Conservation (phyloP, 2,329 filamentous ascomycete species). For the Fusarium odoratissimum region DNA sequence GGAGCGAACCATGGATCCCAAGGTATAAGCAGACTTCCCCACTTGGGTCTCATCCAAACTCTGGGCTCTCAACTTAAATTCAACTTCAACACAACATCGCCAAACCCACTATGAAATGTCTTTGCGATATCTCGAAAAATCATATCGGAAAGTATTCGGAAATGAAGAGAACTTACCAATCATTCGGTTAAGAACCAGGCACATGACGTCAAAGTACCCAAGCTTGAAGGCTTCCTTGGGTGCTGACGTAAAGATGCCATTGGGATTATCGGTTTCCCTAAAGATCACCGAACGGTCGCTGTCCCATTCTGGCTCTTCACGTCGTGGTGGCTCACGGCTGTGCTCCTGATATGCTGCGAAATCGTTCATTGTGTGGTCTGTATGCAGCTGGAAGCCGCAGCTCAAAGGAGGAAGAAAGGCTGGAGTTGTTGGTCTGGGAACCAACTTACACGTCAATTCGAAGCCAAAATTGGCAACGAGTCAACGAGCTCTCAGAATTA, state of each 20-base stretch:
- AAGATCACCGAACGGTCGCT: slow-evolving; percentile 36
- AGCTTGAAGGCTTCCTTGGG: slow-evolving; percentile 51
- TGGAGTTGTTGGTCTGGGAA: not conserved
- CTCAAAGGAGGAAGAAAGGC: not conserved
- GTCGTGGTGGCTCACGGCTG: slow-evolving; percentile 1
- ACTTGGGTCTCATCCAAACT: slow-evolving; percentile 31
- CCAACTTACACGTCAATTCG: not conserved
- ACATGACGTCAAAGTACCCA: slow-evolving; percentile 52
- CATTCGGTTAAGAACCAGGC: slow-evolving; percentile 52
- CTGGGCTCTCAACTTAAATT: slow-evolving; percentile 28
- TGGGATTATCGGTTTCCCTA: slow-evolving; percentile 34
- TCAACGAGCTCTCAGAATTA: not conserved
- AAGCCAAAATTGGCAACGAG: slow-evolving; percentile 14
- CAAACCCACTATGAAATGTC: not conserved
- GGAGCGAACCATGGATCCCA: slow-evolving; percentile 23
- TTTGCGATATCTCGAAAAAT: not conserved
- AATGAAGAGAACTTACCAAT: slow-evolving; percentile 47
- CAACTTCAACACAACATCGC: slow-evolving; percentile 36
- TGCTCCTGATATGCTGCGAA: slow-evolving; percentile 39
- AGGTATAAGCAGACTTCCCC: slow-evolving; percentile 27
- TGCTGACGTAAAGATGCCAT: slow-evolving; percentile 49
- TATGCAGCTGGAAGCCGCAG: not conserved
- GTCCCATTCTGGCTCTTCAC: slow-evolving; percentile 20
- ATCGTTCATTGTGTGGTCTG: slow-evolving; percentile 43
- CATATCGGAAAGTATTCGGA: fast-evolving